Evolutionary conservation across 164 flowering plant species (phyloP), one percentile per base, ranked within the genome.

Genomic region (Sextonia rubra): DNA sequence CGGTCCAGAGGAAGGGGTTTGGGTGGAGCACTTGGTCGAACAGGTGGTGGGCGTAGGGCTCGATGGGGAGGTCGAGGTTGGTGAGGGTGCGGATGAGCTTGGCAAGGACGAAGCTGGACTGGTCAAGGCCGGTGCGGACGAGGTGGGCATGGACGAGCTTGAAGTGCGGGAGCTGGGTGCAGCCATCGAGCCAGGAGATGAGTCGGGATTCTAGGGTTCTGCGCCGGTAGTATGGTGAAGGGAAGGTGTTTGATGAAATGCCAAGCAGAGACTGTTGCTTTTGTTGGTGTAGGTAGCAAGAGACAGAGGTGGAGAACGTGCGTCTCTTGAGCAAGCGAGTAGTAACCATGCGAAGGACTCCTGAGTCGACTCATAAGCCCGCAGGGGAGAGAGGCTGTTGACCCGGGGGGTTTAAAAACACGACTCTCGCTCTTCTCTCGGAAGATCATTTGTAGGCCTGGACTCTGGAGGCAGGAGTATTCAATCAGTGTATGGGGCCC

Each of bases 1-100:
- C 74, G 7, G 76, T 80, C 22, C 49, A 80, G 8, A 77, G 72
- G 70, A 80, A 80, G 7, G 80, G n/a, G 48, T 77, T 80, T 5
- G 83, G 83, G 62, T 74, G 58, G 2, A 23, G 70, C 5, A 74
- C 77, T 18, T 71, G 72, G 62, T 80, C 75, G 56, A 80, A 80
- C 26, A 80, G 17, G 8, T 26, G 72, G 9, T 73, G 74, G 11
- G 77, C 77, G 73, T 80, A 80, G 29, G 60, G 11, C 20, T 62
- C n/a, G 23, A 71, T 30, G 9, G 77, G 74, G 20, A 68, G 18
- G 17, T 68, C 25, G 23, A 70, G 73, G 22, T 74, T 74, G 23
- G 80, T 74, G n/a, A 77, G 73, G 22, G 68, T 74, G 62, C 80
- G 73, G 60, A 80, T 29, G 18, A 80, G 69, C 71, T 80, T 80